These are phyloP conservation scores for Panaeolus cyanescens DNA, from an alignment of 768 basidiomycete species.

Conservation along the genomic window DNA sequence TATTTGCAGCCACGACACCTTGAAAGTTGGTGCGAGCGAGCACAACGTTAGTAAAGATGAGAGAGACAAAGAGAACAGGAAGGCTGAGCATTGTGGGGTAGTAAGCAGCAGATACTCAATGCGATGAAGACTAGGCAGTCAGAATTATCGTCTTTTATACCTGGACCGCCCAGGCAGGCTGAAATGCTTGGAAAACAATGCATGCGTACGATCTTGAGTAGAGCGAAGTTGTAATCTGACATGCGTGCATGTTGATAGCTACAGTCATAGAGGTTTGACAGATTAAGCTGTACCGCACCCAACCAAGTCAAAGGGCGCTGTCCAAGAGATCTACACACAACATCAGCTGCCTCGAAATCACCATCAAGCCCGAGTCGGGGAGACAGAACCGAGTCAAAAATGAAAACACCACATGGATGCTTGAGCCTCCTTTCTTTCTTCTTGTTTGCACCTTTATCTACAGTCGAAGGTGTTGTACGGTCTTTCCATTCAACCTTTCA, in stretches of 20 bases:
- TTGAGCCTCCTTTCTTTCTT: too few relatives aligned
- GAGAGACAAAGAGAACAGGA: background rate
- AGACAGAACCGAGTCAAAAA: background rate
- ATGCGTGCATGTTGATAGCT: too few relatives aligned
- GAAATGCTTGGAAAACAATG: background rate
- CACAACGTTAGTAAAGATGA: background rate
- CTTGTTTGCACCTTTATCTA: too few relatives aligned
- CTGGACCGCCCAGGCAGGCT: background rate
- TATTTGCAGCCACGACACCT: slow-evolving; percentile 35
- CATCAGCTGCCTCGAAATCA: too few relatives aligned
- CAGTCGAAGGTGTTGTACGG: too few relatives aligned
- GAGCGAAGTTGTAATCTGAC: background rate
- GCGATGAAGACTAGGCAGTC: background rate
- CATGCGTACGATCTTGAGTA: too few relatives aligned
- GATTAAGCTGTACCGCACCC: too few relatives aligned
- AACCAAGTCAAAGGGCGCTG: too few relatives aligned
- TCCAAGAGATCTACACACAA: background rate
- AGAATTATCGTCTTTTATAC: background rate
- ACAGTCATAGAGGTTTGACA: too few relatives aligned
- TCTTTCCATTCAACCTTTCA: too few relatives aligned
- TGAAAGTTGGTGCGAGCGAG: slow-evolving; percentile 32
- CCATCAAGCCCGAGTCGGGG: background rate
- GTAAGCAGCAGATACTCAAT: background rate
- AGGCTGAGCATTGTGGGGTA: background rate
- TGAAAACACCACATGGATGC: background rate